phyloP scores from a whole-genome alignment of 768 basidiomycete species.

The Suillus occidentalis region DNA sequence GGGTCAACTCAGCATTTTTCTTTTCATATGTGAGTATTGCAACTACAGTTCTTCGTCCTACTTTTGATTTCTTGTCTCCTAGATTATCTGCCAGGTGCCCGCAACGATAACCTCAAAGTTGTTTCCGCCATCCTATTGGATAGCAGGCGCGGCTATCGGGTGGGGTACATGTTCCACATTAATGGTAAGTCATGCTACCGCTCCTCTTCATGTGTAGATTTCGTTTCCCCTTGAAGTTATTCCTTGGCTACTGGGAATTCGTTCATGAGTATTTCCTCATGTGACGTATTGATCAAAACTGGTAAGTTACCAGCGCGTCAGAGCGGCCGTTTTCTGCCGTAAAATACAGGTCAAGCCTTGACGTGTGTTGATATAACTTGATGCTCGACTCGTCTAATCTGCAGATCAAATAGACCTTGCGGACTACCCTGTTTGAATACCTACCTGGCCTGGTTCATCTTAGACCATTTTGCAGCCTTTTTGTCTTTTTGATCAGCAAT shows the following conservation, averaged over 20 bases:
- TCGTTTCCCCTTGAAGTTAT: too few species aligned
- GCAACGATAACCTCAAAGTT: conserved; percentile 66
- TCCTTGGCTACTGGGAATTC: not conserved
- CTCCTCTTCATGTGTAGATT: not conserved
- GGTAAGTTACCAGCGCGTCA: not conserved
- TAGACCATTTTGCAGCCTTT: not conserved
- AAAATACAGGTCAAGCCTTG: not conserved
- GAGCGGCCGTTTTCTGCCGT: not conserved
- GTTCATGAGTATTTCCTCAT: not conserved
- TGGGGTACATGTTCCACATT: conserved; percentile 79
- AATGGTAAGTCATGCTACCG: conserved; percentile 44
- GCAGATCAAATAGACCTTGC: not conserved
- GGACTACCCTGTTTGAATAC: not conserved
- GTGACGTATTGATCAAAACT: not conserved
- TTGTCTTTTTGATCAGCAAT: not conserved
- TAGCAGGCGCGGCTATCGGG: conserved; percentile 62
- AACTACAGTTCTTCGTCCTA: not conserved
- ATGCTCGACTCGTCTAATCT: not conserved
- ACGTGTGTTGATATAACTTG: not conserved
- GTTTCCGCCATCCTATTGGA: conserved; percentile 65
- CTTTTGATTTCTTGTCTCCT: not conserved
- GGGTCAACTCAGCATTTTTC: conserved; percentile 77
- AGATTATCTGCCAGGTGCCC: conserved; percentile 74
- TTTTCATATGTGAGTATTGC: conserved; percentile 63
- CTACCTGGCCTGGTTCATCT: not conserved